Evolutionary conservation across 1,139 yeast genomes (phyloP).

Genomic region (Saccharomyces hybrid): DNA sequence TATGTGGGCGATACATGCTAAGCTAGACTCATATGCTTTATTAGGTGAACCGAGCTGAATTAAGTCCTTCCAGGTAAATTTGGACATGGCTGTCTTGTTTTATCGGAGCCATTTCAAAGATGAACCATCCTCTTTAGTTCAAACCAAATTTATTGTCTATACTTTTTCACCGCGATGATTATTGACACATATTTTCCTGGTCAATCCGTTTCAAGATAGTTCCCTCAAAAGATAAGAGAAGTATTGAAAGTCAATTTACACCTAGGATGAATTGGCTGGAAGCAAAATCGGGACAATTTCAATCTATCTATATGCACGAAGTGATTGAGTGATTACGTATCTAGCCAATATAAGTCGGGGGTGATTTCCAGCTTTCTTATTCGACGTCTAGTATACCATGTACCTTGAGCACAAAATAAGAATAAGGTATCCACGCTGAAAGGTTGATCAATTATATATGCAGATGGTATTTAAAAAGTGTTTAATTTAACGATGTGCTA

Average conservation of each 20-base stretch:
- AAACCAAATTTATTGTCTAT: background rate
- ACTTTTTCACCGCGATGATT: constrained; percentile 1
- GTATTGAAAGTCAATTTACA: background rate
- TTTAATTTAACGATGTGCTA: no score
- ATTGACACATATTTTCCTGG: background rate
- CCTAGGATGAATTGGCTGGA: background rate
- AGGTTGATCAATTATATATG: no score
- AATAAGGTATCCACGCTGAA: no score
- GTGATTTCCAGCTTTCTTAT: no score
- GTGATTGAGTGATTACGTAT: no score
- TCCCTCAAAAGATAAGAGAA: background rate
- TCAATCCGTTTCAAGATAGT: background rate
- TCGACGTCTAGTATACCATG: no score
- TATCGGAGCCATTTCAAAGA: background rate
- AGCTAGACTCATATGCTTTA: constrained; percentile 51
- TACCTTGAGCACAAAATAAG: no score
- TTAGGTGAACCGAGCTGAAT: constrained; percentile 40
- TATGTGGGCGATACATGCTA: constrained; percentile 77
- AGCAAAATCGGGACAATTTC: background rate
- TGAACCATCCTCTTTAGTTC: background rate
- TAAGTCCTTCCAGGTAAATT: constrained; percentile 43
- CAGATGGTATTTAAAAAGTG: no score
- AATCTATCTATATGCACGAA: no score
- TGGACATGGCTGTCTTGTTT: constrained; percentile 18
- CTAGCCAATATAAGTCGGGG: no score